phyloP scores from a whole-genome alignment of 208 protist genomes.

The Entamoeba histolytica region DNA sequence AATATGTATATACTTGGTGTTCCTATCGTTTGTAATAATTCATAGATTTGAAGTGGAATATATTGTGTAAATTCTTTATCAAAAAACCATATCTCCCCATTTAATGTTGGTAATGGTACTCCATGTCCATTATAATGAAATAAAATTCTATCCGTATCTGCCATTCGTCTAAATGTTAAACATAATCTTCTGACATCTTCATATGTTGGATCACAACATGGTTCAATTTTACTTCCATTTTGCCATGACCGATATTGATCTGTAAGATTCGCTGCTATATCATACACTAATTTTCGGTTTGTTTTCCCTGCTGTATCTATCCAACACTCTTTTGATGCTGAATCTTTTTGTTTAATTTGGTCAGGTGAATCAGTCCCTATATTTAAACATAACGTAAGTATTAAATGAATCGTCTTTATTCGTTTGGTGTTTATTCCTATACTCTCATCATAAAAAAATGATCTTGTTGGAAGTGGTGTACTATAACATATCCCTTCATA shows the following conservation, averaged over 20 bases:
- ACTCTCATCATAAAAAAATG: background rate
- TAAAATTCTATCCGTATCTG: constrained; percentile 47
- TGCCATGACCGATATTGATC: background rate
- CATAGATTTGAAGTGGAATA: constrained; percentile 78
- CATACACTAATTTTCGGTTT: background rate
- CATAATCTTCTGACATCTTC: background rate
- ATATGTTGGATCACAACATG: background rate
- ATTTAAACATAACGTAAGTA: background rate
- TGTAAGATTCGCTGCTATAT: background rate
- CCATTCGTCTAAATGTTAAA: background rate
- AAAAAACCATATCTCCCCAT: constrained; percentile 93
- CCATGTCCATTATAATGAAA: constrained; percentile 97
- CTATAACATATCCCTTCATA: background rate
- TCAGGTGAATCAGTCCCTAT: background rate
- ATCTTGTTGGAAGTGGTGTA: background rate
- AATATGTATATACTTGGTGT: constrained; percentile 81
- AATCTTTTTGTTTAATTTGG: background rate
- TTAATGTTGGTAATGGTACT: constrained; percentile 74
- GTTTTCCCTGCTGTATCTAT: background rate
- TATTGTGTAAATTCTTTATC: constrained; percentile 82
- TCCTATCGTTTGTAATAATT: constrained; percentile 64
- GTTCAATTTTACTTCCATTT: background rate
- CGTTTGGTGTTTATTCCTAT: background rate
- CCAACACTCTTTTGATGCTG: background rate
- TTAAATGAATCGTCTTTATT: background rate